These are phyloP conservation scores for Betula pendula DNA, from an alignment of 306 rosid genomes.

Conservation along the genomic window DNA sequence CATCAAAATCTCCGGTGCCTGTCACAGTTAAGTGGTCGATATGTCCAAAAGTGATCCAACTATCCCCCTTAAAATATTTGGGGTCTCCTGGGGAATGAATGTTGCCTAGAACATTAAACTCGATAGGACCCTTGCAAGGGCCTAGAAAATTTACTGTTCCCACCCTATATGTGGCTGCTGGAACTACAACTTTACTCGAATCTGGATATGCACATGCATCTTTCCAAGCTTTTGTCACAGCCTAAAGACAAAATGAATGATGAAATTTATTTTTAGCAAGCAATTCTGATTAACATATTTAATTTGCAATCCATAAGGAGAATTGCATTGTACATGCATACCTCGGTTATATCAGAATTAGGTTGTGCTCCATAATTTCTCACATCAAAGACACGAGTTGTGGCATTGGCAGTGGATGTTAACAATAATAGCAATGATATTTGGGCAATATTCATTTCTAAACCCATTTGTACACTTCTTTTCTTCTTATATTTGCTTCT, in stretches of 20 bases:
- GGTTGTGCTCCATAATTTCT: conserved; percentile 22
- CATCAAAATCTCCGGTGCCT: conserved; percentile 55
- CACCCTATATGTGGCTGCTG: conserved; percentile 23
- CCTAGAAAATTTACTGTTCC: conserved; percentile 15
- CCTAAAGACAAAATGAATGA: conserved; percentile 10
- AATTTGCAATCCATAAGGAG: no score
- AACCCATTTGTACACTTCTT: background rate
- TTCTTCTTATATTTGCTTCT: no score
- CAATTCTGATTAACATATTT: background rate
- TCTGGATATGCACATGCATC: conserved; percentile 31
- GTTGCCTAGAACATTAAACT: conserved; percentile 30
- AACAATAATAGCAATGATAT: background rate
- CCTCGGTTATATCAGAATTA: conserved; percentile 24
- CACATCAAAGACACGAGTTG: conserved; percentile 7
- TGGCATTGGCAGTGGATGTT: background rate
- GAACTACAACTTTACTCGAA: conserved; percentile 23
- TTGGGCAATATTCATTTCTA: background rate
- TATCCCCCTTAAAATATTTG: background rate
- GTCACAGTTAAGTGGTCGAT: conserved; percentile 32
- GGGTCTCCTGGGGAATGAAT: conserved; percentile 32
- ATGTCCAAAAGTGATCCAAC: conserved; percentile 40
- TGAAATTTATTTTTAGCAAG: background rate
- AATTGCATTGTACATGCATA: no score
- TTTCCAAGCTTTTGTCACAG: conserved; percentile 36
- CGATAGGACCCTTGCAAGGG: conserved; percentile 47